phyloP scores from a whole-genome alignment of 805 yeast species.

The Saccharomycopsis sp. region DNA sequence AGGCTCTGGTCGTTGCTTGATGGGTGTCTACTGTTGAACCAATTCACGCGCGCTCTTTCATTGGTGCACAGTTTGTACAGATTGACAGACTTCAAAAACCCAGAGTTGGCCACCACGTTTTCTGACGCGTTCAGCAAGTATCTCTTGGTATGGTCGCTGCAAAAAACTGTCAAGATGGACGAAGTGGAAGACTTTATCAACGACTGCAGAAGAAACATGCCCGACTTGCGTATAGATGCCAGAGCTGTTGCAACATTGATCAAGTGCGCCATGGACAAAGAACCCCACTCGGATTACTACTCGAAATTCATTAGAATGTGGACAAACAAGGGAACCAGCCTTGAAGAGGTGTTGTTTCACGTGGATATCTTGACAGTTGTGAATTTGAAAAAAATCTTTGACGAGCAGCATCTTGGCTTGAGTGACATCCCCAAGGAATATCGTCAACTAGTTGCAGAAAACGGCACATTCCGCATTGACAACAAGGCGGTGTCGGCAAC shows the following conservation, averaged over 20 bases:
- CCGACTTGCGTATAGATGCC: constrained; percentile 36
- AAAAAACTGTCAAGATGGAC: constrained; percentile 31
- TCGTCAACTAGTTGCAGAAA: constrained; percentile 12
- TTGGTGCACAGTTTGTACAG: constrained; percentile 56
- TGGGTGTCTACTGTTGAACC: constrained; percentile 60
- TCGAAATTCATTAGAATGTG: constrained; percentile 19
- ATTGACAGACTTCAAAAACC: constrained; percentile 29
- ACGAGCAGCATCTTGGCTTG: constrained; percentile 21
- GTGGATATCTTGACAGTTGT: constrained; percentile 34
- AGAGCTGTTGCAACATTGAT: constrained; percentile 53
- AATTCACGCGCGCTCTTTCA: constrained; percentile 60
- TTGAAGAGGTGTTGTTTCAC: constrained; percentile 33
- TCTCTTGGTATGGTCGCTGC: constrained; percentile 34
- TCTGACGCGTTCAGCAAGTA: constrained; percentile 63
- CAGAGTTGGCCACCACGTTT: constrained; percentile 34
- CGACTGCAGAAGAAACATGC: constrained; percentile 28
- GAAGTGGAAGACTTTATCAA: constrained; percentile 38
- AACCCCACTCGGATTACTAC: constrained; percentile 8
- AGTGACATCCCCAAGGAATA: constrained; percentile 30
- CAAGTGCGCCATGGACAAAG: constrained; percentile 32
- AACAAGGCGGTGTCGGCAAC: constrained; percentile 1
- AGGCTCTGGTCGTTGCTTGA: constrained; percentile 72
- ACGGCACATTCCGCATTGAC: neutral
- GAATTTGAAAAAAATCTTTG: constrained; percentile 20
- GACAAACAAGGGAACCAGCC: constrained; percentile 21